Evolutionary conservation across 2,329 filamentous ascomycete genomes (phyloP).

Genomic region (Aspergillus piperis): DNA sequence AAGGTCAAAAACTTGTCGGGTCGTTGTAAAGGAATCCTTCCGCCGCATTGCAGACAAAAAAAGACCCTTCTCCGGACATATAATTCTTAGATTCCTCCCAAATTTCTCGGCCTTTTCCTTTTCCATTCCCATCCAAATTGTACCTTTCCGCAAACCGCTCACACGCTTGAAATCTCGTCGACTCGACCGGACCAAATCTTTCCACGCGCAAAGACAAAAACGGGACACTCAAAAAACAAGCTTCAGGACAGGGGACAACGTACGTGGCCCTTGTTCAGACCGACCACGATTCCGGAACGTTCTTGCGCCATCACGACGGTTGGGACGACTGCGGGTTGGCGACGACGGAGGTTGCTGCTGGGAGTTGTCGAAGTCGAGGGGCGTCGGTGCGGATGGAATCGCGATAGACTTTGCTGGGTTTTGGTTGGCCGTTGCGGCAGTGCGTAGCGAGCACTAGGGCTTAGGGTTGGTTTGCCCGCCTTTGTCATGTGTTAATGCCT

Average conservation of each 20-base stretch:
- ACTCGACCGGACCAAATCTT: constrained; percentile 21
- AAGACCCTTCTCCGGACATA: not conserved
- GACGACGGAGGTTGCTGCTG: constrained; percentile 31
- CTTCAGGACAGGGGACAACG: constrained; percentile 40
- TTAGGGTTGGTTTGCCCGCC: constrained; percentile 35
- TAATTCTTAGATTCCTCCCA: not conserved
- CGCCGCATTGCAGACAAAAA: not conserved
- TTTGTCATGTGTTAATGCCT: constrained; percentile 14
- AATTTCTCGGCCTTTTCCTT: not conserved
- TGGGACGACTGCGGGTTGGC: constrained; percentile 39
- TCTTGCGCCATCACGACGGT: constrained; percentile 53
- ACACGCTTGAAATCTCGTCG: constrained; percentile 4
- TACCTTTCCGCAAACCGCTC: not conserved
- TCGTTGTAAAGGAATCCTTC: not conserved
- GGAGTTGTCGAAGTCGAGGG: constrained; percentile 30
- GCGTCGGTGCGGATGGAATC: constrained; percentile 28
- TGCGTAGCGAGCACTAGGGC: constrained; percentile 43
- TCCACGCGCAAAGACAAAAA: constrained; percentile 8
- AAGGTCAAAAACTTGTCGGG: too few species aligned
- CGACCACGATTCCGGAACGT: constrained; percentile 58
- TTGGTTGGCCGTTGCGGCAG: constrained; percentile 34
- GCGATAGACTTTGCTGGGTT: constrained; percentile 29
- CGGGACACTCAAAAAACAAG: not conserved
- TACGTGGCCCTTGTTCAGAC: constrained; percentile 68
- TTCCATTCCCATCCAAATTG: not conserved